Conservation (phyloP, 2,329 filamentous ascomycete genomes). For the Epichloe sylvatica region DNA sequence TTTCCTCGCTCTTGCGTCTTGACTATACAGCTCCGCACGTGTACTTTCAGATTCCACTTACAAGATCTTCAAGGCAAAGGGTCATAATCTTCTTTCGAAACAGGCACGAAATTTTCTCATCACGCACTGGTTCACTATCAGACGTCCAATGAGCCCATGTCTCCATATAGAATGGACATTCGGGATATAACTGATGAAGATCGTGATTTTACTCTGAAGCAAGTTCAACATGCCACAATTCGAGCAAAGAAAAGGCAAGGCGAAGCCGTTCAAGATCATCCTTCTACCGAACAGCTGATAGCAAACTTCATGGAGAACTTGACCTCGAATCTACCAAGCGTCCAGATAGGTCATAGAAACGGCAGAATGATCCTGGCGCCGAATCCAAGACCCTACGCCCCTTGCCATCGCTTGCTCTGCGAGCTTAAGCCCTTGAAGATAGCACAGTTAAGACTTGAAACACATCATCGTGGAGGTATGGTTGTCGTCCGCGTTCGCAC, state of each 20-base stretch:
- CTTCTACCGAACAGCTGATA: not conserved
- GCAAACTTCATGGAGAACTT: not conserved
- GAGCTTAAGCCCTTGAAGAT: conserved; percentile 14
- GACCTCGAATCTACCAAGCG: not conserved
- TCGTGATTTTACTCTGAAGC: not conserved
- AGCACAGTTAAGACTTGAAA: conserved; percentile 17
- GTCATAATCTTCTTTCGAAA: too few species aligned
- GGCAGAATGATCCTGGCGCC: too few species aligned
- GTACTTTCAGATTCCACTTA: too few species aligned
- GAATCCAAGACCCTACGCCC: not conserved
- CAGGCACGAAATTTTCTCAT: too few species aligned
- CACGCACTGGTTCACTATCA: too few species aligned
- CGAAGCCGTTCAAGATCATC: not conserved
- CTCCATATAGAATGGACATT: not conserved
- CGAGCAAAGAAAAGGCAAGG: not conserved
- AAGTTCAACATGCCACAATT: not conserved
- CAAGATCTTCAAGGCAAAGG: too few species aligned
- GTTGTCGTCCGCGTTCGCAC: conserved; percentile 11
- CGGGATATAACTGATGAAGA: not conserved
- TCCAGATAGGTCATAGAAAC: too few species aligned
- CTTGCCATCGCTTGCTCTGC: conserved; percentile 5
- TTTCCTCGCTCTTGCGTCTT: too few species aligned
- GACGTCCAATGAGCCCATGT: conserved; percentile 7
- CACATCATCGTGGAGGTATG: conserved; percentile 14
- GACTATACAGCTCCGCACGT: too few species aligned